Conservation (phyloP, 306 rosid species). For the Inga oerstediana region DNA sequence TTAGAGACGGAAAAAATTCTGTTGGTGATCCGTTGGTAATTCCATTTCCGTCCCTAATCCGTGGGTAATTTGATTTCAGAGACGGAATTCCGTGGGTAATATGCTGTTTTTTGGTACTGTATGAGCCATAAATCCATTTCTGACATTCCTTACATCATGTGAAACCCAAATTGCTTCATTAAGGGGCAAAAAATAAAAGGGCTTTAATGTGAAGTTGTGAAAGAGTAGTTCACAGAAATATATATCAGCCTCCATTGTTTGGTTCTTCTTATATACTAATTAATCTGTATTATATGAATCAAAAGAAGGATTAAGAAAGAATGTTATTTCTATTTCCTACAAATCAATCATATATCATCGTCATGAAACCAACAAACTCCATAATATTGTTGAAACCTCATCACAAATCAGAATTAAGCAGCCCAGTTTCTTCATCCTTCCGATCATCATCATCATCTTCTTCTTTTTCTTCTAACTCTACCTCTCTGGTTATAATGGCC, state of each 20-base stretch:
- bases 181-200: background rate
- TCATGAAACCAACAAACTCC: background rate
- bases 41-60: too few relatives aligned
- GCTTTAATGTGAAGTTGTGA: background rate
- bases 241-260: background rate
- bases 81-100: too few relatives aligned
- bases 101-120: too few relatives aligned
- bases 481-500: constrained; percentile 18
- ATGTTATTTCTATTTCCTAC: constrained; percentile 13
- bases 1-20: too few relatives aligned
- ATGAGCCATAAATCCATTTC: background rate
- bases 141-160: background rate
- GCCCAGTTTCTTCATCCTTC: constrained; percentile 57
- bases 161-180: background rate
- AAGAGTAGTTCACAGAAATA: background rate
- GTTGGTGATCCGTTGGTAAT: too few relatives aligned
- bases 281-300: background rate
- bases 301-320: background rate
- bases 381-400: constrained; percentile 19
- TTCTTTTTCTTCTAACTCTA: constrained; percentile 43
- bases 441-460: background rate
- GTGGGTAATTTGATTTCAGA: too few relatives aligned
- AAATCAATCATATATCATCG: background rate
- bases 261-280: background rate
- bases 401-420: constrained; percentile 47